phyloP scores from a whole-genome alignment of 83 land plant genomes.

The Picea engelmannii region DNA sequence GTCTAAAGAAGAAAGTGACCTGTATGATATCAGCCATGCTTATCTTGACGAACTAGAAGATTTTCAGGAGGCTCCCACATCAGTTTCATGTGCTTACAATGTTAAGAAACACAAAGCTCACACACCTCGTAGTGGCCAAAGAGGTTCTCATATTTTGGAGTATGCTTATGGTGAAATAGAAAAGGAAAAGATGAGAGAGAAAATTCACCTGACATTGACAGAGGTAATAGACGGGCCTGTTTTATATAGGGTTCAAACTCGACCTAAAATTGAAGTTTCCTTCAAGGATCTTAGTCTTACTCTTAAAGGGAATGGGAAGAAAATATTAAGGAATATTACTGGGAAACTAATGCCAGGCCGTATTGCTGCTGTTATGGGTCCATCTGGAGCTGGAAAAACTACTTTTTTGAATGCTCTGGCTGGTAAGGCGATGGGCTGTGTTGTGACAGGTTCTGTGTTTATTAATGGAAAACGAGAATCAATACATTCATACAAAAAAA shows the following conservation, averaged over 20 bases:
- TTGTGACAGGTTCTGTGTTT: conserved; percentile 62
- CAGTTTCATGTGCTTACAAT: conserved; percentile 23
- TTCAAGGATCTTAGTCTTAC: conserved; percentile 78
- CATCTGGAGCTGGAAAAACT: conserved; percentile 99
- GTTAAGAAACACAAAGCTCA: conserved; percentile 30
- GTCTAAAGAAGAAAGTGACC: conserved; percentile 35
- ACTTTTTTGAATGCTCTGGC: conserved; percentile 94
- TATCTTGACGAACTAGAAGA: conserved; percentile 40
- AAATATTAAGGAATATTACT: conserved; percentile 76
- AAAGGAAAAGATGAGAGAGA: conserved; percentile 74
- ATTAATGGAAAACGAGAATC: conserved; percentile 84
- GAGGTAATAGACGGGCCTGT: conserved; percentile 60
- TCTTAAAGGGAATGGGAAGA: conserved; percentile 81
- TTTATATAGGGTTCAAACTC: conserved; percentile 27
- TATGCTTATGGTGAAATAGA: conserved; percentile 95
- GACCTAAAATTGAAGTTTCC: conserved; percentile 75
- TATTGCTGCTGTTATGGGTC: conserved; percentile 97
- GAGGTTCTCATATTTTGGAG: conserved; percentile 73
- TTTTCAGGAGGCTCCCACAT: conserved; percentile 27
- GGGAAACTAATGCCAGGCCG: conserved; percentile 89
- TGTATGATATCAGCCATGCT: conserved; percentile 27
- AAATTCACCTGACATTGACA: conserved; percentile 47
- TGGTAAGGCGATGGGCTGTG: conserved; percentile 81
- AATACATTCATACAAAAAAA: conserved; percentile 82
- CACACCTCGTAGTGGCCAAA: conserved; percentile 29